Conservation (phyloP, 352 stramenopile genomes). For the Phytopythium boreale region DNA sequence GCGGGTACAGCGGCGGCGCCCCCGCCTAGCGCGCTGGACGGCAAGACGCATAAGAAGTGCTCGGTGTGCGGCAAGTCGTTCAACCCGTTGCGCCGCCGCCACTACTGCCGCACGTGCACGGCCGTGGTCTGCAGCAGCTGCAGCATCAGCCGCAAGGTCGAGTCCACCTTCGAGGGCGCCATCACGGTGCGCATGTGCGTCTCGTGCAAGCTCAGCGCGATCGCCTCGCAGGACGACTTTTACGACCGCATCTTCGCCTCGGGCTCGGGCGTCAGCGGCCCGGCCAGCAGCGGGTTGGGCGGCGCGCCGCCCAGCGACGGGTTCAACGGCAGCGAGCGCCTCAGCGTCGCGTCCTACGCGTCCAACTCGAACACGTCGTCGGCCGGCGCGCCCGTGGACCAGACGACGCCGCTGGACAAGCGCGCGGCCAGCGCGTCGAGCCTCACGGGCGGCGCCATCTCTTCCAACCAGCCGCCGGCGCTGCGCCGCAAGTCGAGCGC, state of each 20-base stretch:
- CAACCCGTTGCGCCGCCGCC: constrained; percentile 71
- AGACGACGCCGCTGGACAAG: constrained; percentile 26
- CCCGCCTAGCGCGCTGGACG: constrained; percentile 8
- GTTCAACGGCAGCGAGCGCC: constrained; percentile 33
- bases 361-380: constrained; percentile 30
- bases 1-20: background rate
- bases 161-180: constrained; percentile 43
- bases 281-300: constrained; percentile 12
- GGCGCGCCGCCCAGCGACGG: constrained; percentile 22
- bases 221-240: constrained; percentile 67
- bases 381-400: constrained; percentile 13
- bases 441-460: constrained; percentile 1
- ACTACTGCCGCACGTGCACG: constrained; percentile 72
- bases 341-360: constrained; percentile 47
- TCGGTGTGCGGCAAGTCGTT: constrained; percentile 82
- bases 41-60: constrained; percentile 56
- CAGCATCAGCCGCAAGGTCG: constrained; percentile 59
- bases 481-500: constrained; percentile 62
- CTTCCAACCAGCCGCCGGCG: constrained; percentile 1
- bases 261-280: constrained; percentile 18
- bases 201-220: constrained; percentile 76
- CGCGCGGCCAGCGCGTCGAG: constrained; percentile 32
- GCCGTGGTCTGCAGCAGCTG: constrained; percentile 78
- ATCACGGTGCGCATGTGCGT: constrained; percentile 77
- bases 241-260: constrained; percentile 79